Evolutionary conservation across 371 early-diverging fungal species (phyloP).

Genomic region (Mucor mucedo): DNA sequence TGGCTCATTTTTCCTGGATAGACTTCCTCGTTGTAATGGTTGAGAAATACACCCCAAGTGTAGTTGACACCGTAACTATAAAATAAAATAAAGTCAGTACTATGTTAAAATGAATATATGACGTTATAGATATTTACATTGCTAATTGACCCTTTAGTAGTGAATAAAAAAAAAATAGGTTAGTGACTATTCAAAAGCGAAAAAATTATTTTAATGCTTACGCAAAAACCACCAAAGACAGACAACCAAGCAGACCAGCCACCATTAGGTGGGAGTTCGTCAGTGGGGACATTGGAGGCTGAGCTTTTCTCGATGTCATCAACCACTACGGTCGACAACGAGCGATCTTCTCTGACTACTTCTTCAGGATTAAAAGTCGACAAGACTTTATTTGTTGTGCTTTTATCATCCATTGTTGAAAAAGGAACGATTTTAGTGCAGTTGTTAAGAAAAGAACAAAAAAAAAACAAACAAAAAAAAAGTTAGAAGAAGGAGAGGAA

Average conservation of each 20-base stretch:
- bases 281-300: too few relatives aligned
- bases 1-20: constrained; percentile 37
- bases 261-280: constrained; percentile 28
- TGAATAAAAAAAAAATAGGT: neutral
- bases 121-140: constrained; percentile 22
- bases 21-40: constrained; percentile 33
- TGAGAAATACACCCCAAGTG: constrained; percentile 46
- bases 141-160: constrained; percentile 33
- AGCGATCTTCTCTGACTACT: too few relatives aligned
- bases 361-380: too few relatives aligned
- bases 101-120: neutral
- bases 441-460: neutral
- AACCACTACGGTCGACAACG: neutral
- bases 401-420: neutral
- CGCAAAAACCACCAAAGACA: constrained; percentile 38
- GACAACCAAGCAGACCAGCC: constrained; percentile 34
- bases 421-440: neutral
- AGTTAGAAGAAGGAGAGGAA: neutral
- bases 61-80: constrained; percentile 45
- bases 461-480: neutral
- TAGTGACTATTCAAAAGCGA: neutral
- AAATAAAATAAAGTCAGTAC: neutral
- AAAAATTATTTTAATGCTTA: constrained; percentile 16
- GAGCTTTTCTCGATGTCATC: neutral
- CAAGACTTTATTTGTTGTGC: neutral